Evolutionary conservation across 176 grass and related monocot species (phyloP), one percentile per base, ranked within the genome.

Genomic region (Raddia distichophylla): DNA sequence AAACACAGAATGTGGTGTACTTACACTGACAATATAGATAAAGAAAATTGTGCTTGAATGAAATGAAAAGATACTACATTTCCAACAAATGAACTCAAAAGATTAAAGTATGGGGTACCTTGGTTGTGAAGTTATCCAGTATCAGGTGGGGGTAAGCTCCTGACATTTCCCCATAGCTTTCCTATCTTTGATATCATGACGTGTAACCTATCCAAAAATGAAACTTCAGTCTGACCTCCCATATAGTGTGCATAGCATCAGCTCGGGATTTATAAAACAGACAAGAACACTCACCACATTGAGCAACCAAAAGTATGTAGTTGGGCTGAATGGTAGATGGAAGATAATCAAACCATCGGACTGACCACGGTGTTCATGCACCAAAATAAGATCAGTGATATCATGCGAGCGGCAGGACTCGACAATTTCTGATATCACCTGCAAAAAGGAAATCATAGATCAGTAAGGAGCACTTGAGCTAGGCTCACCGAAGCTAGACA

Each of bases 141-240:
- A n/a, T n/a, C n/a, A n/a, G n/a, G n/a, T n/a, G 93, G 5, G 96
- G 96, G 80, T 99, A 95, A 84, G 96, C 96, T 86, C 91, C 79
- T 67, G 91, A 99, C 93, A 95, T 99, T 82, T 99, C 2, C 93
- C 96, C 50, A 98, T 88, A 0, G 89, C 50, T 43, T 98, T 98
- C 76, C 87, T 99, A 87, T 99, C 96, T 58, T 95, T 93, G 62
- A 99, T 93, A 83, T 95, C 93, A 67, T 99, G 93, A 0, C 89
- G 88, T 74, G 91, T 99, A 47, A 99, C 93, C 91, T 99, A 62
- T 6, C 57, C 19, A 60, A 75, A 60, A 83, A 37, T 33, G 69
- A 76, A 70, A 77, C 2, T 9, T 22, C 14, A 57, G 71, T 35
- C 46, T 60, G 49, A 34, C 32, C 14, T 62, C 3, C 34, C 13